Percentiles rank a stretch among this genome's conserved stretches.
phyloP scores from a whole-genome alignment of 1,284 basidiomycete species.

The Marasmius fiardii region DNA sequence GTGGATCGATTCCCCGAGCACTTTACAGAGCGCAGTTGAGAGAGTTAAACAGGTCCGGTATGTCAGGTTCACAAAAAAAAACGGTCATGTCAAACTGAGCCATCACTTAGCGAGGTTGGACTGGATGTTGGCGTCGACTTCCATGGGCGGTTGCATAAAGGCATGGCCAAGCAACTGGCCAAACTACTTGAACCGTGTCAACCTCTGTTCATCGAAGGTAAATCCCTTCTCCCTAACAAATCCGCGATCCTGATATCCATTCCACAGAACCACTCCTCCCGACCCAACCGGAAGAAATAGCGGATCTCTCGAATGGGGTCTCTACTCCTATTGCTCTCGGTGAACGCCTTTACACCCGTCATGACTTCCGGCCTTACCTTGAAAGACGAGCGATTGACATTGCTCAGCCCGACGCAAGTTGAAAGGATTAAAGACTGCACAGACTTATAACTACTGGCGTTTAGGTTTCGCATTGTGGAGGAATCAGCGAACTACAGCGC shows the following conservation, averaged over 20 bases:
- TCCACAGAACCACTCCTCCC: slow-evolving; percentile 60
- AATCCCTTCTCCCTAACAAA: not conserved
- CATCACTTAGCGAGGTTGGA: slow-evolving; percentile 36
- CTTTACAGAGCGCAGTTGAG: slow-evolving; percentile 54
- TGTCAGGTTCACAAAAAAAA: slow-evolving; percentile 25
- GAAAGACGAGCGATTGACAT: slow-evolving; percentile 71
- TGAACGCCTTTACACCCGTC: slow-evolving; percentile 66
- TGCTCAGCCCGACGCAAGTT: slow-evolving; percentile 69
- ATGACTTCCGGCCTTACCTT: slow-evolving; percentile 70
- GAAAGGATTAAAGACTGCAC: not conserved
- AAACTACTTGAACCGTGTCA: slow-evolving; percentile 61
- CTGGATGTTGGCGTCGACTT: slow-evolving; percentile 67
- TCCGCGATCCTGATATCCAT: not conserved
- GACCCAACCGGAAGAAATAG: slow-evolving; percentile 64
- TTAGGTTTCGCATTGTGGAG: slow-evolving; percentile 62
- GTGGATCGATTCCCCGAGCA: slow-evolving; percentile 49
- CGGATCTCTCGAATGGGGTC: slow-evolving; percentile 57
- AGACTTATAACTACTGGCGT: not conserved
- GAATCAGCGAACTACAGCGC: slow-evolving; percentile 71
- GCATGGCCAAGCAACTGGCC: slow-evolving; percentile 77
- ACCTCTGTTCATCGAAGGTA: slow-evolving; percentile 73
- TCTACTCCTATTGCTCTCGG: slow-evolving; percentile 73
- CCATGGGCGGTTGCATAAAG: slow-evolving; percentile 66
- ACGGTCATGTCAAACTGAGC: not conserved
- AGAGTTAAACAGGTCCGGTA: slow-evolving; percentile 63